A percentile compares a stretch with the other conserved stretches of the same genome.
These are phyloP conservation scores for Rosa rugosa DNA, from an alignment of 306 rosid genomes.

Conservation along the genomic window DNA sequence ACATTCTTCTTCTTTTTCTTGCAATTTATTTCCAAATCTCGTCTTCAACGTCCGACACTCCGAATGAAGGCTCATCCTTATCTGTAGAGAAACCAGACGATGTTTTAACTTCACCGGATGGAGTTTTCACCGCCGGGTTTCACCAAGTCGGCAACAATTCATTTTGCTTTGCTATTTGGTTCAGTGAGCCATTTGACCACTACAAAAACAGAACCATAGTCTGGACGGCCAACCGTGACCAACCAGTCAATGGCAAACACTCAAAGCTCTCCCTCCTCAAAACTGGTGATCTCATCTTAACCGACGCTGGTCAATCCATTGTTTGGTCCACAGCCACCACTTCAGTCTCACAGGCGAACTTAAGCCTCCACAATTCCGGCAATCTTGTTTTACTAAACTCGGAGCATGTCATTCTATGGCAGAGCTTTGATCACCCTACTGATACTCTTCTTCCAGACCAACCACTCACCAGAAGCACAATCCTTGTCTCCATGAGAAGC, in stretches of 20 bases:
- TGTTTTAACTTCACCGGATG: conserved; percentile 36
- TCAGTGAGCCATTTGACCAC: conserved; percentile 4
- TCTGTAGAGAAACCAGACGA: conserved; percentile 34
- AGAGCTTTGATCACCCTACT: conserved; percentile 58
- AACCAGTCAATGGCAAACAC: conserved; percentile 42
- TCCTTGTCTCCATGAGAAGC: conserved; percentile 47
- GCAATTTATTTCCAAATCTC: conserved; percentile 4
- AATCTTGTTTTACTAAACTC: conserved; percentile 35
- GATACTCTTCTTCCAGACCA: conserved; percentile 55
- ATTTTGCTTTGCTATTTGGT: conserved; percentile 54
- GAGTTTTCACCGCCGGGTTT: conserved; percentile 56
- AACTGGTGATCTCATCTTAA: conserved; percentile 38
- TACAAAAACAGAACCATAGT: conserved; percentile 30
- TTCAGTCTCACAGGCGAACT: neutral
- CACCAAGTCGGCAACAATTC: conserved; percentile 46
- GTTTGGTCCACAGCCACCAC: conserved; percentile 43
- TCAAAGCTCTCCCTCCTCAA: conserved; percentile 42
- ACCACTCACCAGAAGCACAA: conserved; percentile 34
- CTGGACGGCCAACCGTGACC: conserved; percentile 62
- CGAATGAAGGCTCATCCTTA: conserved; percentile 35
- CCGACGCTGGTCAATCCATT: conserved; percentile 29
- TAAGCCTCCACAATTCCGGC: conserved; percentile 38
- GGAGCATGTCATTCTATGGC: conserved; percentile 34
- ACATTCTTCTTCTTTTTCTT: conserved; percentile 24
- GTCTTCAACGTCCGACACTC: conserved; percentile 16